Conservation (phyloP, 306 rosid species). For the Glycine soja region DNA sequence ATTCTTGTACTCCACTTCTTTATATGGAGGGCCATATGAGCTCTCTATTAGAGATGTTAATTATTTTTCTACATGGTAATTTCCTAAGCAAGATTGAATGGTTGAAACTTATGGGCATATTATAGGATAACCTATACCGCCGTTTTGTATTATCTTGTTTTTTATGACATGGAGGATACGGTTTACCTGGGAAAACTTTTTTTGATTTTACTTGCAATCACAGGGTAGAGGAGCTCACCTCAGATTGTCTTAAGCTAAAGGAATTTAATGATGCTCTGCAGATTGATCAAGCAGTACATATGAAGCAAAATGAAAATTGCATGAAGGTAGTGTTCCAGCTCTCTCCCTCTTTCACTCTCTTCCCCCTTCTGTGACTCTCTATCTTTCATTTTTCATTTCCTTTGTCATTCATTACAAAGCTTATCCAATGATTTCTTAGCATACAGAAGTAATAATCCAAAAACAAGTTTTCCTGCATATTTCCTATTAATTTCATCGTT, state of each 20-base stretch:
- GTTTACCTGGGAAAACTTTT: slow-evolving; percentile 29
- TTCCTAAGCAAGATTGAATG: slow-evolving; percentile 14
- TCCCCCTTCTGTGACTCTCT: neutral
- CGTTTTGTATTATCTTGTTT: slow-evolving; percentile 7
- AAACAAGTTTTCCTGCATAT: slow-evolving; percentile 27
- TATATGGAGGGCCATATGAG: slow-evolving; percentile 9
- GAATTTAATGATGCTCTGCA: slow-evolving; percentile 62
- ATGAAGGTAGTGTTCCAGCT: slow-evolving; percentile 60
- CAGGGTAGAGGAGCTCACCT: slow-evolving; percentile 84
- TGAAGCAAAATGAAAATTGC: slow-evolving; percentile 66
- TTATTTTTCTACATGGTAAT: slow-evolving; percentile 30
- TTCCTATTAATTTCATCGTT: slow-evolving; percentile 15
- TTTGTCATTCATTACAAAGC: slow-evolving; percentile 13
- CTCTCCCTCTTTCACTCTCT: neutral
- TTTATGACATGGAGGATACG: slow-evolving; percentile 5
- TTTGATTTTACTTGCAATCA: slow-evolving; percentile 44
- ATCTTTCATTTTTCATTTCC: slow-evolving; percentile 10
- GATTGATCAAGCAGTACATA: slow-evolving; percentile 64
- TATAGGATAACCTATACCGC: slow-evolving; percentile 2
- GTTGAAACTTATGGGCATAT: slow-evolving; percentile 18
- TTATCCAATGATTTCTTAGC: slow-evolving; percentile 39
- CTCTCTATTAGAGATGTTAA: slow-evolving; percentile 19
- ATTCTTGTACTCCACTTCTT: slow-evolving; percentile 12
- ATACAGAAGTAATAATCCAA: slow-evolving; percentile 17
- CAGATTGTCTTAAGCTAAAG: slow-evolving; percentile 62